Base-by-base conservation (phyloP, 2,329 filamentous ascomycete genomes). In the Claviceps humidiphila region DNA sequence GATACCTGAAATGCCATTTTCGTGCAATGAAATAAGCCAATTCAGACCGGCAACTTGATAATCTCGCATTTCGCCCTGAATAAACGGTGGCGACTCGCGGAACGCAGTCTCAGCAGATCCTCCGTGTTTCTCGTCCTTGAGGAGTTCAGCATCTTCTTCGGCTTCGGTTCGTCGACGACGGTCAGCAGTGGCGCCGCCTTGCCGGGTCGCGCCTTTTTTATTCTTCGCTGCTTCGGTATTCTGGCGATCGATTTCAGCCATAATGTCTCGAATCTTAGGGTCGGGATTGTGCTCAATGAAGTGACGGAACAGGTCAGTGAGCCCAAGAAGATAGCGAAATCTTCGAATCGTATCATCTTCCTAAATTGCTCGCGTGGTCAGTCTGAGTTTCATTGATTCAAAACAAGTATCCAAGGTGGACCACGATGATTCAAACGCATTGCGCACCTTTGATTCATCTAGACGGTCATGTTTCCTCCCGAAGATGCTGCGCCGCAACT, bases 231-330 rank as follows among this genome's bases (percentile, higher is more conserved):
- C 78, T 59, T 89, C 87, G 13, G 79, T 83, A 66, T 97, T 94
- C 66, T 95, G 90, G 47, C 88, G 84, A 68, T 98, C 93, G 62
- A 97, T 96, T 68, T 96, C 88, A 49, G 80, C 78, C 78, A 97
- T 93, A 60, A 96, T 89, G 54, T 95, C 87, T 61, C 91, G 87
- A 63, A 97, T 93, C 61, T 87, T 88, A 16, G 93, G 91, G 64
- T 98, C 90, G 5, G 90, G 91, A 64, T 96, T 98, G 8, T 89
- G 89, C 65, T 97, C 90, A 71, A 98, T 98, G 68, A 98, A 98
- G 71, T 98, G 93, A 58, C 94, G 89, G 74, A 98, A 98, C 20
- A 98, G 76, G 63, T 98, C 93, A 16, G 93, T 98, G 50, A 98
- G 75, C 26, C 94, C 94, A 14, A 98, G 79, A 1, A 98, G 79